Evolutionary conservation across 2,329 filamentous ascomycete genomes (phyloP).

Genomic region (Colletotrichum sp.): DNA sequence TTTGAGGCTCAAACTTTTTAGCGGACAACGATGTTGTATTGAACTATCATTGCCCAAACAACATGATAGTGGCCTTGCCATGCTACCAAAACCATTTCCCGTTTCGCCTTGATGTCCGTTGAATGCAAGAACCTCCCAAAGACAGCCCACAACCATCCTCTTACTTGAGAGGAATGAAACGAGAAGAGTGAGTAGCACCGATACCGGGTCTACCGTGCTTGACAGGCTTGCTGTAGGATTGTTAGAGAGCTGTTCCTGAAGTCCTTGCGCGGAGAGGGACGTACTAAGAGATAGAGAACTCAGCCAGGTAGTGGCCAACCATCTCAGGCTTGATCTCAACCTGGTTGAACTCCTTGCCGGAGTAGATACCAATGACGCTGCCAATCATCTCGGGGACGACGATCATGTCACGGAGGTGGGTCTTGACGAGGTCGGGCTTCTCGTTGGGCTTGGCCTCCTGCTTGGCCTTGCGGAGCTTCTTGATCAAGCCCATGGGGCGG

Average conservation of each 20-base stretch:
- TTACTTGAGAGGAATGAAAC: conserved; percentile 99
- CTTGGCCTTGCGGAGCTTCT: conserved; percentile 99
- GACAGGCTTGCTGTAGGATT: conserved; percentile 84
- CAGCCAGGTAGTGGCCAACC: conserved; percentile 98
- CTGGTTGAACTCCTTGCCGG: conserved; percentile 99
- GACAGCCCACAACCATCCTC: conserved; percentile 59
- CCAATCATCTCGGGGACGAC: conserved; percentile 99
- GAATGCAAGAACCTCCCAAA: conserved; percentile 60
- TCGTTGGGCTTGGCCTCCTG: conserved; percentile 99
- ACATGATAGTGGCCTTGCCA: conserved; percentile 30
- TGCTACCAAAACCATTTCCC: conserved; percentile 59
- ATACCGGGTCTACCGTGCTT: conserved; percentile 99
- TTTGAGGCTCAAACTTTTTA: conserved; percentile 21
- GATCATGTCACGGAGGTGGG: conserved; percentile 99
- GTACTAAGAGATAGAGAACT: conserved; percentile 99
- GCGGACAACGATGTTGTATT: conserved; percentile 28
- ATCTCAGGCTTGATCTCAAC: conserved; percentile 99
- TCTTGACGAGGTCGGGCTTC: conserved; percentile 99
- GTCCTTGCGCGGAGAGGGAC: conserved; percentile 42
- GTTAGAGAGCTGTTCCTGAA: conserved; percentile 49
- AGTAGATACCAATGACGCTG: conserved; percentile 98
- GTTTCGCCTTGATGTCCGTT: conserved; percentile 63
- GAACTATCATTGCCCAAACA: conserved; percentile 25
- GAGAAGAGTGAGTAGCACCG: conserved; percentile 99
- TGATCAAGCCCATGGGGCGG: conserved; percentile 99